Base-by-base conservation (phyloP, 257 asterid species). In the Nicotiana tomentosiformis region DNA sequence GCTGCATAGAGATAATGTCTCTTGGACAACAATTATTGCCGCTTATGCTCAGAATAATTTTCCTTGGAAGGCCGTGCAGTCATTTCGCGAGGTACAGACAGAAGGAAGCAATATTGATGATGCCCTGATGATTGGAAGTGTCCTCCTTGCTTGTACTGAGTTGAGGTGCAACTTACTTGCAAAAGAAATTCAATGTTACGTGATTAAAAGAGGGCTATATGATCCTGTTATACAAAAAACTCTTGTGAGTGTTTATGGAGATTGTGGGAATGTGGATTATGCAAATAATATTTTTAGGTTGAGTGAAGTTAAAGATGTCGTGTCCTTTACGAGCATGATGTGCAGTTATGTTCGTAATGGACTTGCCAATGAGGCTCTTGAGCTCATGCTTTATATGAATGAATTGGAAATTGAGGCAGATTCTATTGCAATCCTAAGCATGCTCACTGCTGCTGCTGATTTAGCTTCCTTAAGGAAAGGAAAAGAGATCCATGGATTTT, bases 291-390 rank as follows among this genome's bases (percentile, higher is more conserved):
- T 85, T 51, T 92, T 94, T 81, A 83, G 67, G 81, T 83, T 32
- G 26, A 90, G 90, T 26, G 88, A 84, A 81, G 81, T 61, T 18
- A 90, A 92, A 82, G 90, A 90, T 84, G 89, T 91, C 10, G 90
- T 96, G 29, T 90, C 97, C 56, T 94, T 94, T 91, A 93, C 98
- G 14, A 90, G 92, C 92, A 91, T 96, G 91, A 90, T 96, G 56
- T 87, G 90, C 85, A 90, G 97, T 68, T 94, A 87, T 82, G 87
- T 90, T 77, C 85, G 82, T 37, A 92, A 92, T 79, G 97, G 97
- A 35, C 90, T 90, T 78, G 87, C 98, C 43, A 58, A 86, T 37
- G 90, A 93, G 85, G 97, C 98, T 37, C 95, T 91, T 82, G 83
- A 82, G 72, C 93, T 92, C 82, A 91, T 92, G 69, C 82, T 81